phyloP scores from a whole-genome alignment of 305 asterid species.

The Fraxinus albicans region DNA sequence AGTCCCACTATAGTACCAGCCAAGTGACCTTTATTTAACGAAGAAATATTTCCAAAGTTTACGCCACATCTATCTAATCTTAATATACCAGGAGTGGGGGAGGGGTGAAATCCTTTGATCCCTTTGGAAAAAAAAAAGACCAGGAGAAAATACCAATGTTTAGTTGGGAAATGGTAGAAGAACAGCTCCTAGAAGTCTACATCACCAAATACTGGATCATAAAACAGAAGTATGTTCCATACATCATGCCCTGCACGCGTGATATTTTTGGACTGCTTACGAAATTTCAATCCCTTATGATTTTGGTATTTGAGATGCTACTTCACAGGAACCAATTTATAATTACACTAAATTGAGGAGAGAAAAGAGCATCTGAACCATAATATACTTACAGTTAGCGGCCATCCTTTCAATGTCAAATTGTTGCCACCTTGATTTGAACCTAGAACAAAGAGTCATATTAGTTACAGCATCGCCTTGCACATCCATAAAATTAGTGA shows the following conservation, averaged over 20 bases:
- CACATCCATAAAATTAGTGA: slow-evolving; percentile 2
- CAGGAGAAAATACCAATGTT: neutral
- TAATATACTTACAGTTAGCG: slow-evolving; percentile 62
- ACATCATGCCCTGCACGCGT: neutral
- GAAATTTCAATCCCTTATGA: neutral
- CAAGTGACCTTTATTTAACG: neutral
- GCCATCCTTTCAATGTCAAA: slow-evolving; percentile 99
- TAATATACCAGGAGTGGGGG: neutral
- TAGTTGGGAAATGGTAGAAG: neutral
- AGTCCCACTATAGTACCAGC: neutral
- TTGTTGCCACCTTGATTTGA: slow-evolving; percentile 93
- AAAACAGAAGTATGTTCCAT: neutral
- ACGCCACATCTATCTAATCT: neutral
- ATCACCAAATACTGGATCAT: neutral
- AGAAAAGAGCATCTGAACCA: neutral
- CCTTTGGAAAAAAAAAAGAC: neutral
- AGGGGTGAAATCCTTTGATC: neutral
- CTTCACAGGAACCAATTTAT: neutral
- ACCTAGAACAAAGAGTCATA: slow-evolving; percentile 48
- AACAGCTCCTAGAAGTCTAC: neutral
- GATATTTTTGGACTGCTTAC: neutral
- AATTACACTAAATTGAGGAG: neutral
- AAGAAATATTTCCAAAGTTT: neutral
- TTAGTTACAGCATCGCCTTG: slow-evolving; percentile 8
- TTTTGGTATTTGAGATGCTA: neutral